Evolutionary conservation across 1,284 basidiomycete species (phyloP), one percentile per base, ranked within the genome.

Genomic region (Puccinia triticina): DNA sequence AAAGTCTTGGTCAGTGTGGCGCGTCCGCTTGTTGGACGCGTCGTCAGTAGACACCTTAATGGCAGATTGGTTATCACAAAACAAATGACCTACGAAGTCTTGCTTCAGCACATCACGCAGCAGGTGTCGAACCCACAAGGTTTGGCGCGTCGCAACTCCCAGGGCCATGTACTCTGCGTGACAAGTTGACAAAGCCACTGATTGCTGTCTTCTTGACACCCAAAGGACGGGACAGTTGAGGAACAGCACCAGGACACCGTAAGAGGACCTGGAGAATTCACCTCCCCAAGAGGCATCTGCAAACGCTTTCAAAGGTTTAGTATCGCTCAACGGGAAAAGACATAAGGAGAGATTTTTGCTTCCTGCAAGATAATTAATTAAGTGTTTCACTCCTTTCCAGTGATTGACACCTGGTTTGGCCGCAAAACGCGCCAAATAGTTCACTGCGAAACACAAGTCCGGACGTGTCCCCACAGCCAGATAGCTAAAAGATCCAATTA

Each of bases 281-380:
- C 75, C 75, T 16, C 75, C 75, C 75, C 75, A 77, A 23, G 23
- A 43, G 21, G 59, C 59, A 66, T 77, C 57, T 0, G 11, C 37
- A 23, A n/a, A 77, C 0, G 29, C 26, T 18, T 76, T 40, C 12
- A 76, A 18, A 0, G 48, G 29, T n/a, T 7, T 23, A 32, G 37
- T 37, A n/a, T 46, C 59, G 1, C 16, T 43, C 18, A 5, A 5
- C 1, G 72, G 69, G 37, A 26, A n/a, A 46, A 72, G 32, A 23
- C 34, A 16, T n/a, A 72, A 23, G 3, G 11, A 4, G 2, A 5
- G 2, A 10, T 43, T 8, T 8, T 8, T 43, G 14, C 34, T 72
- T 4, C 23, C 40, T 2, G 21, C 40, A 40, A 72, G 4, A 32
- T 72, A 72, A n/a, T n/a, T 34, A 2, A 72, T 11, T 11, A 72